Base-by-base conservation (phyloP, 1,284 basidiomycete species). In the Marasmius fiardii region DNA sequence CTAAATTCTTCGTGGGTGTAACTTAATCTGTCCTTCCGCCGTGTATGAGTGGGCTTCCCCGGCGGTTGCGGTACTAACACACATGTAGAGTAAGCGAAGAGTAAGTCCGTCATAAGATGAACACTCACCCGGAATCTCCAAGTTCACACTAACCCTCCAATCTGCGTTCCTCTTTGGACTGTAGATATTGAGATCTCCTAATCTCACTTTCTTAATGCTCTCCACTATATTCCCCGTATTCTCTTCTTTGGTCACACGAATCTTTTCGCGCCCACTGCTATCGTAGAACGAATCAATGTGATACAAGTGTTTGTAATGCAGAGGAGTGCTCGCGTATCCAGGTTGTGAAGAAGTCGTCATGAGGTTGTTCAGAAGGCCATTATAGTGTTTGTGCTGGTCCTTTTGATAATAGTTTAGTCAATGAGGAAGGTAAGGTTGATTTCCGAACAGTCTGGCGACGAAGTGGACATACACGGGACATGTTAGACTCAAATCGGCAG, bases 1-100 rank as follows among this genome's bases (percentile, higher is more conserved):
- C 81, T 81, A 68, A 93, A 94, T 59, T 95, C 86, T 72, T 98
- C 93, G 71, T 98, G 95, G 1, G 86, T 76, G 69, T 99, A 99
- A 62, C 91, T 92, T 65, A 98, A 79, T 35, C 97, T 81, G 70
- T 99, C 94, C 74, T 97, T 99, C 73, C 81, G 81, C 58, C 92
- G 83, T 28, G 81, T 79, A 61, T 81, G 74, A 1, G 76, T 76
- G 0, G 85, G 72, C 3, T 77, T 68, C 3, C 87, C 87, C 54
- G 83, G 60, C 0, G 88, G 87, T 63, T 83, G 85, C 1, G 74
- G 60, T 10, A 82, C 87, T 90, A 58, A 35, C 16, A 24, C 43
- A 43, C 48, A 33, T 47, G 21, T 31, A 35, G 1, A 16, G 39
- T 41, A 16, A 18, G 10, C 20, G n/a, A 35, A 24, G 8, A 23